These are phyloP conservation scores for Scutellaria galericulata DNA, from an alignment of 257 asterid genomes.

Conservation along the genomic window DNA sequence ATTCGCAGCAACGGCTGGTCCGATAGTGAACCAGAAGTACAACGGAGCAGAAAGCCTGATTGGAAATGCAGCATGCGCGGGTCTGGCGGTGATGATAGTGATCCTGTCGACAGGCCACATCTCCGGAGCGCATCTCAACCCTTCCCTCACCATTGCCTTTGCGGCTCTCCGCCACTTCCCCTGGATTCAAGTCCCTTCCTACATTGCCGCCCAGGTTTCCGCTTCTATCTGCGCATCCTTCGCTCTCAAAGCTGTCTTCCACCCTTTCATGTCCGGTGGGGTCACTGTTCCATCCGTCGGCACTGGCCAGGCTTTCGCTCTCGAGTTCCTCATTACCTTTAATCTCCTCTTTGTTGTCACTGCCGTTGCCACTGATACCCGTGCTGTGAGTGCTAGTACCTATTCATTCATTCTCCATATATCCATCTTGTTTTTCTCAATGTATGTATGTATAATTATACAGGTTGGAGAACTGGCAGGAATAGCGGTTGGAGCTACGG, in stretches of 20 bases:
- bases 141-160: slow-evolving; percentile 83
- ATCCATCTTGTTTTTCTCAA: too few relatives aligned
- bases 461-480: slow-evolving; percentile 75
- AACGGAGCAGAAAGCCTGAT: slow-evolving; percentile 68
- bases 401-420: too few relatives aligned
- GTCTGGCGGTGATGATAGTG: slow-evolving; percentile 88
- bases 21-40: slow-evolving; percentile 89
- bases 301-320: slow-evolving; percentile 84
- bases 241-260: slow-evolving; percentile 80
- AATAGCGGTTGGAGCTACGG: slow-evolving; percentile 90
- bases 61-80: slow-evolving; percentile 83
- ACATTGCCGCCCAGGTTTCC: slow-evolving; percentile 80
- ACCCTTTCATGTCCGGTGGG: slow-evolving; percentile 84
- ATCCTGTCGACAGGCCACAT: slow-evolving; percentile 89
- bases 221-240: slow-evolving; percentile 92
- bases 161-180: slow-evolving; percentile 94
- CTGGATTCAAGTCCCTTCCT: slow-evolving; percentile 85
- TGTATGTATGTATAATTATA: neutral
- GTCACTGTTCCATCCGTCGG: slow-evolving; percentile 77
- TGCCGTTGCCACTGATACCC: slow-evolving; percentile 93
- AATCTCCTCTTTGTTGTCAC: slow-evolving; percentile 85
- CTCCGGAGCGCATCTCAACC: slow-evolving; percentile 95
- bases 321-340: slow-evolving; percentile 85
- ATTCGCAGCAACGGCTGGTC: slow-evolving; percentile 84
- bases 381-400: slow-evolving; percentile 54